Conservation (phyloP, 768 basidiomycete species). For the Boletus reticulatus region DNA sequence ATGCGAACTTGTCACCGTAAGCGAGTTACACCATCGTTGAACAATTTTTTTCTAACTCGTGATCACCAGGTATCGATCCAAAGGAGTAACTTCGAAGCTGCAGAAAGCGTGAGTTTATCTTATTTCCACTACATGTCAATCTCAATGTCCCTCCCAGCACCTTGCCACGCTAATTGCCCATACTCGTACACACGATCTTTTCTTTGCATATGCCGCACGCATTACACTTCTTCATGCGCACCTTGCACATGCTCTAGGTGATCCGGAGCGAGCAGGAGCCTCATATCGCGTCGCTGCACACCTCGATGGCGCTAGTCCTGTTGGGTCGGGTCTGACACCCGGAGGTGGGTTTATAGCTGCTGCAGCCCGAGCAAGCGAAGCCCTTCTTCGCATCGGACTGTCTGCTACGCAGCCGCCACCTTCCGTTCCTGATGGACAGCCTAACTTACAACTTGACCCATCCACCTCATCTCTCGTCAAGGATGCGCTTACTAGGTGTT, state of each 20-base stretch:
- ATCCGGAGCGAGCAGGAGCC: constrained; percentile 48
- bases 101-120: constrained; percentile 46
- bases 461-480: constrained; percentile 19
- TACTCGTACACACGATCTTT: constrained; percentile 57
- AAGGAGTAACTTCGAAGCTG: constrained; percentile 65
- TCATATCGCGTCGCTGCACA: constrained; percentile 65
- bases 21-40: constrained; percentile 13
- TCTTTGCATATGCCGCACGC: constrained; percentile 53
- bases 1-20: constrained; percentile 66
- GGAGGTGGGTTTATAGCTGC: constrained; percentile 41
- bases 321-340: constrained; percentile 16
- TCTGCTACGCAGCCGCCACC: constrained; percentile 5
- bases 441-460: constrained; percentile 14
- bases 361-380: constrained; percentile 52
- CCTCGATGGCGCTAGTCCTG: constrained; percentile 36
- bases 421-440: constrained; percentile 1
- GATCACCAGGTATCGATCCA: constrained; percentile 54
- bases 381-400: constrained; percentile 50
- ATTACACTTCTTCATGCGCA: constrained; percentile 71
- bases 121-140: background rate
- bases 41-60: background rate
- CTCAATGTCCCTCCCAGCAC: constrained; percentile 18
- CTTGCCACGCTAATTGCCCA: constrained; percentile 57
- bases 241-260: constrained; percentile 65
- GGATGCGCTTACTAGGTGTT: constrained; percentile 28